These are phyloP conservation scores for Apiospora hydei DNA, from an alignment of 2,329 filamentous ascomycete genomes.

Conservation along the genomic window DNA sequence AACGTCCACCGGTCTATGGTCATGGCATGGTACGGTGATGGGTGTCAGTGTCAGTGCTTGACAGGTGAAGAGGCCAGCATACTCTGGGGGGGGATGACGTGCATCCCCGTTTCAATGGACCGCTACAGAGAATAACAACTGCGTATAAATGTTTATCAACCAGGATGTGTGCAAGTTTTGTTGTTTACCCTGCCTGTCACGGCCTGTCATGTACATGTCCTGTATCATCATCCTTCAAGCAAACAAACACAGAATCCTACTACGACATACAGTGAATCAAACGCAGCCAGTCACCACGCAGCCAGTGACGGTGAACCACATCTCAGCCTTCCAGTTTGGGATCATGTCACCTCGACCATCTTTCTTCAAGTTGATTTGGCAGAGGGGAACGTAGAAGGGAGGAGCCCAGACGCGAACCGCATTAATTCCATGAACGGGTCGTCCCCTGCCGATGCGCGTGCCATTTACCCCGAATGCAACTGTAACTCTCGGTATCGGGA, in stretches of 20 bases:
- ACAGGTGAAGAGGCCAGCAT: constrained; percentile 6
- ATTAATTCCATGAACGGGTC: not conserved
- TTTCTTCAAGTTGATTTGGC: not conserved
- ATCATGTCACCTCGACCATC: not conserved
- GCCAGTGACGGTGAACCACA: constrained; percentile 6
- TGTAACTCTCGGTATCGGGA: not conserved
- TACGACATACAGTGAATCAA: not conserved
- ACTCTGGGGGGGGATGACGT: constrained; percentile 5
- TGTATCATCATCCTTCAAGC: not conserved
- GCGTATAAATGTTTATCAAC: not conserved
- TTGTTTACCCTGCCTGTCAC: not conserved
- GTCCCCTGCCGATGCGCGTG: constrained; percentile 12
- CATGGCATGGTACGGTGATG: not conserved
- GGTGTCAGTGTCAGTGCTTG: not conserved
- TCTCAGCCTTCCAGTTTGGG: not conserved
- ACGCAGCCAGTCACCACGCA: constrained; percentile 1
- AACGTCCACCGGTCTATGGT: not conserved
- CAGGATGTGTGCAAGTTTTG: not conserved
- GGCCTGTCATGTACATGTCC: not conserved
- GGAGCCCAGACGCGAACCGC: not conserved
- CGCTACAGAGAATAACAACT: not conserved
- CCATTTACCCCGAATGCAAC: constrained; percentile 1
- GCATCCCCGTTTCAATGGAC: not conserved
- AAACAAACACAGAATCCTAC: not conserved
- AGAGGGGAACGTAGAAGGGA: not conserved